Evolutionary conservation across 169 alveolate genomes (phyloP), one percentile per base, ranked within the genome.

Genomic region (Plasmodium knowlesi): DNA sequence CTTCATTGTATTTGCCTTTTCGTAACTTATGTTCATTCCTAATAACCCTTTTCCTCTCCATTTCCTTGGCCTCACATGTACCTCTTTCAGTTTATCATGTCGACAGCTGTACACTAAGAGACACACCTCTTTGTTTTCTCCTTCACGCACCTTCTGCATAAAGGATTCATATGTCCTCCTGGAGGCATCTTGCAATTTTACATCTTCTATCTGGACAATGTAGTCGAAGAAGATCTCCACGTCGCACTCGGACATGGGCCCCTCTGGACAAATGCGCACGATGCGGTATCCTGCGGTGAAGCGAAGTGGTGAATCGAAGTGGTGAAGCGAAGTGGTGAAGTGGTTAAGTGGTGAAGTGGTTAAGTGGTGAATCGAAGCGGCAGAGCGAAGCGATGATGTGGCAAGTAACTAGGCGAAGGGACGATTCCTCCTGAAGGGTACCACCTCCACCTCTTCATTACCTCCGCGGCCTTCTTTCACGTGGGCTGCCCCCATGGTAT

Each of bases 21-120:
- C 96, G 41, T 89, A 96, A 34, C 90, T 92, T 67, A 96, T 95
- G 22, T 96, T 86, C 32, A 95, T 92, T 4, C 98, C 98, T 79
- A 96, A 70, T 6, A 96, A 85, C 30, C 98, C 98, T 22, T 91
- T 92, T 28, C 98, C 98, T 8, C 95, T 92, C 98, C 98, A 96
- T 82, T 94, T 96, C 46, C 88, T 93, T 12, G 98, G 98, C n/a
- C 41, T 83, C 14, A 96, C 90, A 39, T 86, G 94, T 30, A 96
- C 94, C 50, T 92, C 85, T 34, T 84, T 85, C 41, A 95, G 82
- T 43, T 89, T 84, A 70, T 94, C 93, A 92, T 93, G 79, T 14
- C 97, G 88, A 5, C 96, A 96, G 78, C 94, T 96, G 61, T 96
- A 96, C 28, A 96, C 95, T 19, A 72, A 22, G 32, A 96, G 73